Conservation (phyloP, 1,284 basidiomycete genomes). For the Heterobasidion annosum region DNA sequence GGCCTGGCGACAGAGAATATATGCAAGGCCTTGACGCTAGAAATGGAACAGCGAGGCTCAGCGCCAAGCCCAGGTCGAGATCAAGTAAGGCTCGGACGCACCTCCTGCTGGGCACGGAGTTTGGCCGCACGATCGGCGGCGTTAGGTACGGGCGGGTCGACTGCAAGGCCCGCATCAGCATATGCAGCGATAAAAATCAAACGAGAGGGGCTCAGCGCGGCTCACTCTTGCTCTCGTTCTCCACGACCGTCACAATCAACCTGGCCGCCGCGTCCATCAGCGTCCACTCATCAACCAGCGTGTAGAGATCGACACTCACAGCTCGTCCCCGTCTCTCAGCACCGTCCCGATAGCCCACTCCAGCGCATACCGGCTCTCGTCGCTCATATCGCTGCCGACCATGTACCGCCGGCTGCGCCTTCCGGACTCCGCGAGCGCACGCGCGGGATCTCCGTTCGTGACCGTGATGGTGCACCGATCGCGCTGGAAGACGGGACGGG, state of each 20-base stretch:
- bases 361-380: conserved; percentile 86
- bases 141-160: conserved; percentile 70
- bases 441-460: conserved; percentile 74
- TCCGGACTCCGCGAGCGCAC: conserved; percentile 37
- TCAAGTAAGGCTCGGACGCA: conserved; percentile 20
- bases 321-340: conserved; percentile 87
- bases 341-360: conserved; percentile 98
- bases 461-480: conserved; percentile 90
- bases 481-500: conserved; percentile 79
- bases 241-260: conserved; percentile 83
- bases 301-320: conserved; percentile 30
- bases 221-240: conserved; percentile 85
- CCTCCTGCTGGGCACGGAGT: conserved; percentile 83
- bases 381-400: conserved; percentile 89
- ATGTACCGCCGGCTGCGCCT: conserved; percentile 71
- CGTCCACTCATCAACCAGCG: conserved; percentile 4
- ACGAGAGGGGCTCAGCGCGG: conserved; percentile 4
- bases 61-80: too few species aligned
- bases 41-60: neutral
- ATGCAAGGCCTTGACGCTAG: conserved; percentile 82
- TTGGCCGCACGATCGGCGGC: conserved; percentile 68
- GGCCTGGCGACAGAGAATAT: conserved; percentile 83
- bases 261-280: conserved; percentile 17
- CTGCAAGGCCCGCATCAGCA: conserved; percentile 25
- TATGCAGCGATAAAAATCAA: conserved; percentile 2